Conservation (phyloP, 2,329 filamentous ascomycete genomes). For the Chaetomium olivaceum region DNA sequence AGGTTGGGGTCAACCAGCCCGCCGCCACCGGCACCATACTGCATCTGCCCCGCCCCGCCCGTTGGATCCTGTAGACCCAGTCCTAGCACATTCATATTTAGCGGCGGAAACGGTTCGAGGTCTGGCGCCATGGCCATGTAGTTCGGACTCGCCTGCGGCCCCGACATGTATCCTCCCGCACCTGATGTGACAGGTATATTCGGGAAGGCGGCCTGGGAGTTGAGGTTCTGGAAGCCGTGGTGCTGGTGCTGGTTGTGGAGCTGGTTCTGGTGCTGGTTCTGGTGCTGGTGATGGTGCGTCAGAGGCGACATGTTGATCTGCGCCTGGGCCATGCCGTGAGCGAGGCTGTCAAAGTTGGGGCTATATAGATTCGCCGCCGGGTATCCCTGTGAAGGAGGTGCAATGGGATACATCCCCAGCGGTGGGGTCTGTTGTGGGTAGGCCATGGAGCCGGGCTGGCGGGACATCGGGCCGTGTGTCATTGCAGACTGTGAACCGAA, state of each 20-base stretch:
- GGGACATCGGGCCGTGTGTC: conserved; percentile 13
- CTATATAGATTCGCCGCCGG: conserved; percentile 23
- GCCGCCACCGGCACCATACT: conserved; percentile 31
- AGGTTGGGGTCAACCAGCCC: background rate
- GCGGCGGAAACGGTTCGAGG: conserved; percentile 42
- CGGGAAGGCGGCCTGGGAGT: conserved; percentile 24
- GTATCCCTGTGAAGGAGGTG: conserved; percentile 22
- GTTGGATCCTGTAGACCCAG: conserved; percentile 42
- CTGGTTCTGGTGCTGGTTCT: conserved; percentile 5
- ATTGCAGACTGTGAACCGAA: conserved; percentile 22
- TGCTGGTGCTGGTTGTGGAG: conserved; percentile 9
- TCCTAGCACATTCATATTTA: conserved; percentile 41
- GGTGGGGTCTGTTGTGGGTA: conserved; percentile 27
- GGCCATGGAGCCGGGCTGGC: conserved; percentile 23
- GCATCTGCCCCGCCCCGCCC: background rate
- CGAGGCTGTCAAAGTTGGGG: conserved; percentile 24
- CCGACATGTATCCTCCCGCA: conserved; percentile 9
- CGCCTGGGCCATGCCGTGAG: conserved; percentile 17
- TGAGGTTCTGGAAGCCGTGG: conserved; percentile 30
- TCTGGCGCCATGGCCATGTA: conserved; percentile 39
- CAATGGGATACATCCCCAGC: conserved; percentile 23
- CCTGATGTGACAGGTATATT: conserved; percentile 21
- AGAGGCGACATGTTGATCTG: conserved; percentile 23
- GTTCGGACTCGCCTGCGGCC: background rate
- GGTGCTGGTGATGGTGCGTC: conserved; percentile 12